These are phyloP conservation scores for Exophiala lecanii-corni DNA, from an alignment of 2,329 filamentous ascomycete genomes.

Conservation along the genomic window DNA sequence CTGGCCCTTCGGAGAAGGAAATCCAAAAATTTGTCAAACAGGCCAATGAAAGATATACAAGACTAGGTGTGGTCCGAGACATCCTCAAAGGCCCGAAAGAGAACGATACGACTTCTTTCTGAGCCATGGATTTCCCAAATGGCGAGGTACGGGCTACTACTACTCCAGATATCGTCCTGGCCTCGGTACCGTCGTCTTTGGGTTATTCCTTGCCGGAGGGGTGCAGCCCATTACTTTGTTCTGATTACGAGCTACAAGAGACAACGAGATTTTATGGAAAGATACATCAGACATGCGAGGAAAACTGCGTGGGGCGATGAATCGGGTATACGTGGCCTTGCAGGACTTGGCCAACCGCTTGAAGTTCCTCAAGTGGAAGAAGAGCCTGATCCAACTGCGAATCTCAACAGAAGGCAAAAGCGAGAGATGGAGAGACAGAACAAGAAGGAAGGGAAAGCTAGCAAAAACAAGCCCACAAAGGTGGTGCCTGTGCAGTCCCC, in stretches of 20 bases:
- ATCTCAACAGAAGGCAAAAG: constrained; percentile 80
- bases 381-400: constrained; percentile 48
- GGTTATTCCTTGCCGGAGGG: constrained; percentile 80
- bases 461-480: constrained; percentile 43
- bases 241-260: constrained; percentile 84
- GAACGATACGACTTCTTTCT: constrained; percentile 95
- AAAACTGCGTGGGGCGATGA: constrained; percentile 87
- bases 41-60: constrained; percentile 76
- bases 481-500: constrained; percentile 37
- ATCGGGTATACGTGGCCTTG: constrained; percentile 60
- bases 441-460: constrained; percentile 57
- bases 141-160: constrained; percentile 98
- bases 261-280: constrained; percentile 83
- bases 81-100: constrained; percentile 77
- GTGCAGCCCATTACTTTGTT: constrained; percentile 79
- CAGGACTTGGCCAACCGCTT: constrained; percentile 53
- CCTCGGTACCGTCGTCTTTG: constrained; percentile 74
- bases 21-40: constrained; percentile 73
- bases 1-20: constrained; percentile 68
- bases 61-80: constrained; percentile 77
- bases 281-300: constrained; percentile 86
- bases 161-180: constrained; percentile 91
- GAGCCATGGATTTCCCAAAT: constrained; percentile 84
- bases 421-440: constrained; percentile 82
- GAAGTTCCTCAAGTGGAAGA: constrained; percentile 59